These are phyloP conservation scores for Plasmodium billcollinsi DNA, from an alignment of 169 alveolate species.

Conservation along the genomic window DNA sequence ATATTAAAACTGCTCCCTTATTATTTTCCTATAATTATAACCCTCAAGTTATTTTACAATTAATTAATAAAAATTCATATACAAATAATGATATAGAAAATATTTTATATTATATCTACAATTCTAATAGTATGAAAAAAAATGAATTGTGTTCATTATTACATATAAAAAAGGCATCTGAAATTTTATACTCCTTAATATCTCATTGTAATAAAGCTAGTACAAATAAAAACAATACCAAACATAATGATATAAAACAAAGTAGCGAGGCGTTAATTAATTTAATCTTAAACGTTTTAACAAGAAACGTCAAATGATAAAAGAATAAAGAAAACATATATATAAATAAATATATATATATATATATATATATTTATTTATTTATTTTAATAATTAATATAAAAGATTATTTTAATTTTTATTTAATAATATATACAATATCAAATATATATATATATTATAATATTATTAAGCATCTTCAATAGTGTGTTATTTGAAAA, in stretches of 20 bases:
- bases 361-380: no score
- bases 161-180: slow-evolving; percentile 69
- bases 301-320: slow-evolving; percentile 46
- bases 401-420: no score
- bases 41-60: slow-evolving; percentile 29
- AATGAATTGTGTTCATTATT: slow-evolving; percentile 64
- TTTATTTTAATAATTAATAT: no score
- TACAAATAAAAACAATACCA: slow-evolving; percentile 2
- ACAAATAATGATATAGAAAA: slow-evolving; percentile 36
- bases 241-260: slow-evolving; percentile 40
- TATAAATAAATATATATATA: no score
- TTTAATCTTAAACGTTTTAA: slow-evolving; percentile 13
- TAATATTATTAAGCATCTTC: no score
- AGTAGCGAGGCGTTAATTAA: slow-evolving; percentile 31
- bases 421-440: no score
- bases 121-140: slow-evolving; percentile 64
- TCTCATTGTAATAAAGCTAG: slow-evolving; percentile 31
- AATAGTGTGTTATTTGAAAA: no score
- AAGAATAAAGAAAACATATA: not conserved
- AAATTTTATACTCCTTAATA: slow-evolving; percentile 27
- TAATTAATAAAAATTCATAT: slow-evolving; percentile 38
- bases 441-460: no score
- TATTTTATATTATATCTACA: slow-evolving; percentile 31
- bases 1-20: slow-evolving; percentile 85
- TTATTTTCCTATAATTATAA: slow-evolving; percentile 67